A percentile compares a stretch with the other conserved stretches of the same genome.
Conservation (phyloP, 768 basidiomycete genomes). For the Polyporus arcularius region DNA sequence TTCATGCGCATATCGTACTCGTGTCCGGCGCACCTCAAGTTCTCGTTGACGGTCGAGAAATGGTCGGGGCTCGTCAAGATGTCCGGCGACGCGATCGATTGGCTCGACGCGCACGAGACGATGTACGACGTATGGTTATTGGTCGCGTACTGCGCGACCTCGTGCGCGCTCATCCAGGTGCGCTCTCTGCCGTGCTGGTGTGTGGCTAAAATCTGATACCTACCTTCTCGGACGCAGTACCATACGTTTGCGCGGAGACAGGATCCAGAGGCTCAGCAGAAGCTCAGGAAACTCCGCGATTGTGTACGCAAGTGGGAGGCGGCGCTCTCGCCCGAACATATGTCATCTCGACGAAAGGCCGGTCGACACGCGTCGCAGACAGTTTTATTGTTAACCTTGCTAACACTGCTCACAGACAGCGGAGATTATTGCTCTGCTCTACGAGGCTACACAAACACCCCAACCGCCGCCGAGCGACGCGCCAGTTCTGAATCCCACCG, state of each 20-base stretch:
- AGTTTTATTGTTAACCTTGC: conserved; percentile 16
- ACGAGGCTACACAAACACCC: conserved; percentile 89
- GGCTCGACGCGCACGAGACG: conserved; percentile 80
- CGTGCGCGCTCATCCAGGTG: conserved; percentile 90
- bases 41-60: conserved; percentile 75
- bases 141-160: conserved; percentile 85
- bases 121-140: conserved; percentile 87
- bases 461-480: conserved; percentile 44
- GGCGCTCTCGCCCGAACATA: conserved; percentile 87
- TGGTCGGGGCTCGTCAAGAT: conserved; percentile 75
- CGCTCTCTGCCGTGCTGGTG: conserved; percentile 19
- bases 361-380: conserved; percentile 39
- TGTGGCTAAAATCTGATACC: not conserved
- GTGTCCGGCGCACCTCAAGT: conserved; percentile 88
- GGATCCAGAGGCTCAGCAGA: conserved; percentile 71
- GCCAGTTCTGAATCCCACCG: conserved; percentile 77
- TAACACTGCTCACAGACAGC: conserved; percentile 58
- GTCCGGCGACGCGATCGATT: conserved; percentile 83
- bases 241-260: conserved; percentile 90
- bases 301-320: conserved; percentile 87
- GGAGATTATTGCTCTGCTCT: conserved; percentile 89
- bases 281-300: conserved; percentile 79
- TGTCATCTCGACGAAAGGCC: conserved; percentile 89
- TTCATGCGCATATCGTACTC: conserved; percentile 98
- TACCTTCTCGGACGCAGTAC: conserved; percentile 52